Evolutionary conservation across 106 monocot genomes (phyloP).

Genomic region (Allium cepa): DNA sequence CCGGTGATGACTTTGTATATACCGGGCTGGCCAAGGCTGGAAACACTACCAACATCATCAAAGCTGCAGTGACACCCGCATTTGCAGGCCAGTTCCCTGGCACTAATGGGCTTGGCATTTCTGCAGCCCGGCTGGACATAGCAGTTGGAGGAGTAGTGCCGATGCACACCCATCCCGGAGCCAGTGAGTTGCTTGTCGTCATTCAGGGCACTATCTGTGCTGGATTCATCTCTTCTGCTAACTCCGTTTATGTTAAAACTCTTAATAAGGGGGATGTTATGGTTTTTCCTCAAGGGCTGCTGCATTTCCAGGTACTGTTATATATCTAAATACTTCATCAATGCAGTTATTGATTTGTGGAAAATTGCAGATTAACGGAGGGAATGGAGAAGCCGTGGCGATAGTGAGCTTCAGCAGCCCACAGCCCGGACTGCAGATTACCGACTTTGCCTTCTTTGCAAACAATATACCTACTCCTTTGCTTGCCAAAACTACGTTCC

Average conservation of each 20-base stretch:
- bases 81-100: slow-evolving; percentile 57
- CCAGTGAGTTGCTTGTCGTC: slow-evolving; percentile 54
- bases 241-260: slow-evolving; percentile 30
- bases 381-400: slow-evolving; percentile 17
- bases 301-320: slow-evolving; percentile 48
- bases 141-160: slow-evolving; percentile 53
- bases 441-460: slow-evolving; percentile 52
- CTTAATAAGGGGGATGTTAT: slow-evolving; percentile 51
- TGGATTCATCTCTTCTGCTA: slow-evolving; percentile 64
- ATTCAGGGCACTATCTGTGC: slow-evolving; percentile 37
- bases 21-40: slow-evolving; percentile 39
- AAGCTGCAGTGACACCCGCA: slow-evolving; percentile 55
- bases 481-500: slow-evolving; percentile 56
- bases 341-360: background rate
- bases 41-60: slow-evolving; percentile 60
- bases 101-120: slow-evolving; percentile 82
- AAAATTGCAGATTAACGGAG: slow-evolving; percentile 32
- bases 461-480: slow-evolving; percentile 38
- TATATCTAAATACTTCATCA: background rate
- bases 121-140: slow-evolving; percentile 62
- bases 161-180: slow-evolving; percentile 83
- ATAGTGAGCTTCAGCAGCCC: slow-evolving; percentile 50
- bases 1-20: slow-evolving; percentile 62
- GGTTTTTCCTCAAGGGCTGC: slow-evolving; percentile 70
- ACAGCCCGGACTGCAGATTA: slow-evolving; percentile 66